Evolutionary conservation across 2,329 filamentous ascomycete species (phyloP), one percentile per base, ranked within the genome.

Genomic region (Neofusicoccum laricinum): DNA sequence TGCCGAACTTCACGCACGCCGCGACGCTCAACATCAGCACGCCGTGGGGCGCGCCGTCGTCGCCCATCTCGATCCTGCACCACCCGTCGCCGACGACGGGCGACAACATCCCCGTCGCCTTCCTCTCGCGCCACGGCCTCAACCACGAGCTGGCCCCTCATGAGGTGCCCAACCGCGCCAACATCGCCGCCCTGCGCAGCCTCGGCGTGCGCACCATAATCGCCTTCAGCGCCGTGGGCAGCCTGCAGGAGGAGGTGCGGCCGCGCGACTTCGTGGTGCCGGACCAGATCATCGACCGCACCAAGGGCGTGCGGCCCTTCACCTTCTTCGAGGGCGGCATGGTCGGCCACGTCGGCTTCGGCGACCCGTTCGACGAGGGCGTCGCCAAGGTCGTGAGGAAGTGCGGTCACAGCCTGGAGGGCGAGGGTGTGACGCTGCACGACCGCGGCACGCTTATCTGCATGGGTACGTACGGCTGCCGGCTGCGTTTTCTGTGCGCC

Each of bases 231-330:
- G 95, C 95, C 55, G 95, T 99, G 64, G 95, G 95, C 67, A 94
- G 90, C 72, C 82, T 99, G 75, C 92, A 90, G 76, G 95, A 97
- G 81, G 87, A 92, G 73, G 94, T 99, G 77, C 92, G 91, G 80
- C 95, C 95, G 48, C 90, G 95, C 80, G 95, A 99, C 82, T 99
- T 99, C 77, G 91, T 98, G 59, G 86, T 99, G 12, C 95, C 94
- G 0, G 93, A 97, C 79, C 95, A 99, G 82, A 86, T 96, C 77
- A 97, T 98, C 76, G 95, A 99, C 81, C 91, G 94, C 67, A 98
- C 94, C 69, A 98, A 97, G 86, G 95, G 94, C 62, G 84, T 97
- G 67, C 86, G 95, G 7, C 93, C 94, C 2, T 97, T 94, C 78
- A 98, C 95, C 30, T 99, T 97, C 82, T 99, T 98, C 76, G 91